These are phyloP conservation scores for Suillus subaureus DNA, from an alignment of 768 basidiomycete species.

Conservation along the genomic window DNA sequence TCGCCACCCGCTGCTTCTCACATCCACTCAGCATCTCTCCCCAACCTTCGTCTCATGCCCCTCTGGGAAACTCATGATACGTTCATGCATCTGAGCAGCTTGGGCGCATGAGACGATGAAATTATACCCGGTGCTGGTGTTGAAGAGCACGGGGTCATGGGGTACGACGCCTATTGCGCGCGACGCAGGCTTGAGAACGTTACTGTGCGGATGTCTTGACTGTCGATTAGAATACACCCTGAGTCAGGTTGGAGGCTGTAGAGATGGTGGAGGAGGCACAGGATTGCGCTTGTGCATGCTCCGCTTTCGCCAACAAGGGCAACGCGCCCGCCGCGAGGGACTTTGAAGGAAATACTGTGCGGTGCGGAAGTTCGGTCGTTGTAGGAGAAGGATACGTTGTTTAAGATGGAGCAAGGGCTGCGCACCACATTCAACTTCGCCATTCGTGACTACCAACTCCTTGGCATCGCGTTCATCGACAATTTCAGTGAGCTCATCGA, in stretches of 20 bases:
- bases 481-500: conserved; percentile 83
- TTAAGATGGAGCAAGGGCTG: neutral
- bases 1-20: conserved; percentile 88
- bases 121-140: conserved; percentile 62
- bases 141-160: conserved; percentile 58
- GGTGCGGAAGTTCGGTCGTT: conserved; percentile 68
- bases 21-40: conserved; percentile 88
- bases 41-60: conserved; percentile 86
- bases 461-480: conserved; percentile 71
- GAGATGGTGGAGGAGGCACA: conserved; percentile 89
- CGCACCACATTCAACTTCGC: conserved; percentile 86
- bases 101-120: conserved; percentile 75
- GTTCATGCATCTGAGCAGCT: conserved; percentile 87
- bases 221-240: conserved; percentile 81
- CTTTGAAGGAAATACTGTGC: conserved; percentile 74
- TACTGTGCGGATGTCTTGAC: conserved; percentile 83
- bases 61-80: conserved; percentile 82
- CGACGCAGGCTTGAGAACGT: conserved; percentile 79
- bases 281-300: conserved; percentile 79
- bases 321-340: conserved; percentile 86
- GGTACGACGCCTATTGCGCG: conserved; percentile 90
- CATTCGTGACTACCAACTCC: conserved; percentile 61
- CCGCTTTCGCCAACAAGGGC: conserved; percentile 89
- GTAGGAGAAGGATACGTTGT: conserved; percentile 84
- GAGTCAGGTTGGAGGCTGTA: conserved; percentile 84